phyloP scores from a whole-genome alignment of 2,329 filamentous ascomycete species.

The Chalara sp. region DNA sequence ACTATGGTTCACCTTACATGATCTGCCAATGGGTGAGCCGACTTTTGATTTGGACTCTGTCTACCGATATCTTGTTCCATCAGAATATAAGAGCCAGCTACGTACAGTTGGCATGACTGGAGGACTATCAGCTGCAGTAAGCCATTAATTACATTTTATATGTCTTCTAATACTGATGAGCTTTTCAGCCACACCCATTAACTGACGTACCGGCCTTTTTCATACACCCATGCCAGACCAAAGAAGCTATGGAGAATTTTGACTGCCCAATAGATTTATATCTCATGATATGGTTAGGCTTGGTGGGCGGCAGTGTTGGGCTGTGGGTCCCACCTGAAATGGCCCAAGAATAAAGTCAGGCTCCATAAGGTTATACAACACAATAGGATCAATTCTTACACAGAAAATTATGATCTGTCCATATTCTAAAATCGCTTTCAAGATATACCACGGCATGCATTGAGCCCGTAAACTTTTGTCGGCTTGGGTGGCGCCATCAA shows the following conservation, averaged over 20 bases:
- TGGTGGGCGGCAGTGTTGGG: conserved; percentile 74
- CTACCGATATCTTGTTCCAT: conserved; percentile 64
- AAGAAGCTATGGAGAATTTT: conserved; percentile 68
- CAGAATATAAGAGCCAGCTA: conserved; percentile 54
- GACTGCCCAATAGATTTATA: conserved; percentile 58
- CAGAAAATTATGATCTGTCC: no score
- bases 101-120: conserved; percentile 58
- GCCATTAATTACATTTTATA: conserved; percentile 30
- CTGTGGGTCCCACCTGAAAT: conserved; percentile 70
- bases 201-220: conserved; percentile 77
- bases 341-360: conserved; percentile 28
- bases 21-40: conserved; percentile 46
- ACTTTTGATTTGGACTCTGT: conserved; percentile 60
- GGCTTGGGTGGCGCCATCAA: no score
- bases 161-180: conserved; percentile 3
- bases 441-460: no score
- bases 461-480: no score
- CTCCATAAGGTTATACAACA: neutral
- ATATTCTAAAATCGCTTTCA: no score
- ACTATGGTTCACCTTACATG: conserved; percentile 65
- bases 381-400: no score
- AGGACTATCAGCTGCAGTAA: conserved; percentile 70
- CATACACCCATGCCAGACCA: conserved; percentile 86
- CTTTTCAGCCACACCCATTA: conserved; percentile 56
- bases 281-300: conserved; percentile 81